Evolutionary conservation across 331 rosid species (phyloP), one percentile per base, ranked within the genome.

Genomic region (Malus hybrid): DNA sequence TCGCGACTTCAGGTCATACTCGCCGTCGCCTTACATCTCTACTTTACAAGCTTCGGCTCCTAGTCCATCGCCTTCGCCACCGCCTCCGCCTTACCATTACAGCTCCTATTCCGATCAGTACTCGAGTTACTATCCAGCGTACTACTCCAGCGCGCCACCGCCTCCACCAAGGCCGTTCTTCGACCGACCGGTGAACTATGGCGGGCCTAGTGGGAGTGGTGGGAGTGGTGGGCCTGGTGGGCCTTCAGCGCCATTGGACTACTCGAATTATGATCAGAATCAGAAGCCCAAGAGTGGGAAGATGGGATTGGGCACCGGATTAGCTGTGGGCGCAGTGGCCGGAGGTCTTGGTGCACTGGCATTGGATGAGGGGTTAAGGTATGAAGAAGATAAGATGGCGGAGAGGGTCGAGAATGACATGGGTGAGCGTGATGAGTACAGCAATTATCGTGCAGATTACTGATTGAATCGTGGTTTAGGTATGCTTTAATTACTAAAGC

Each of bases 171-270:
- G 96, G 73, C 94, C 94, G 22, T 90, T 88, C 79, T 83, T 90
- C 11, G 93, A 90, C 29, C 89, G 93, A 16, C 85, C 86, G 0
- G 24, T 65, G 32, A 55, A 42, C 56, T 87, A 80, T 16, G 73
- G 79, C 16, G 90, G 86, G 27, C 79, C 82, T 0, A 57, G 79
- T 62, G 80, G 91, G 57, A 39, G 4, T 2, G 44, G 4, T 39
- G 42, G 42, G 3, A 39, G 4, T 2, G 44, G 4, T 39, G 42
- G 42, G 3, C 10, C 44, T 36, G 44, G 44, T 36, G 46, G 46
- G 46, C 97, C 97, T 2, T 93, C 97, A 0, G 94, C 96, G 0
- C 96, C 96, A 2, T 59, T 90, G 63, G 96, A 93, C 68, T 90
- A 86, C 73, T 81, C 94, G 8, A 73, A 88, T 2, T 87, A 83